Percentiles rank a stretch among this genome's conserved stretches.
phyloP scores from a whole-genome alignment of 2,329 filamentous ascomycete species.

The Penicillium paneum region DNA sequence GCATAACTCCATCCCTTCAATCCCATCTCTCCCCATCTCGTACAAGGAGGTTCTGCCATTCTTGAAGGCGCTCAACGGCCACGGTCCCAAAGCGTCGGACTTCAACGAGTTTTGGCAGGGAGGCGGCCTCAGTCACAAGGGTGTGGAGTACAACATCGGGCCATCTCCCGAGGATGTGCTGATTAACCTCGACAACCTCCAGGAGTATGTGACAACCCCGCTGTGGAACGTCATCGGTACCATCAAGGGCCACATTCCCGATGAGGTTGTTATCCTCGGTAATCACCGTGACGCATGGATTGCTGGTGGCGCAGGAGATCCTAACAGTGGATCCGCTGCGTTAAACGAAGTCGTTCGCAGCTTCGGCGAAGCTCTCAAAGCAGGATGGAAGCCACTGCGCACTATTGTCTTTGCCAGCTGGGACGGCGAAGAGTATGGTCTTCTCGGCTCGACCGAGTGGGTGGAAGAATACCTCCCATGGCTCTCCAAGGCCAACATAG shows the following conservation, averaged over 20 bases:
- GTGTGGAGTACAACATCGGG: conserved; percentile 79
- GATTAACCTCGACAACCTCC: conserved; percentile 72
- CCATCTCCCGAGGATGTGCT: conserved; percentile 70
- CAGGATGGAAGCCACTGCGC: conserved; percentile 78
- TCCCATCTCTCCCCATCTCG: conserved; percentile 88
- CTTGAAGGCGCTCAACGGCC: conserved; percentile 83
- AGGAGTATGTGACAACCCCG: conserved; percentile 76
- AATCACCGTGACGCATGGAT: conserved; percentile 92
- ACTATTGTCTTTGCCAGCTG: conserved; percentile 89
- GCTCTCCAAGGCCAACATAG: conserved; percentile 69
- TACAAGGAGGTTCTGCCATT: conserved; percentile 83
- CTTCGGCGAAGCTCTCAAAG: conserved; percentile 67
- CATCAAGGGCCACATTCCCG: conserved; percentile 79
- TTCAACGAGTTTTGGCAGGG: conserved; percentile 72
- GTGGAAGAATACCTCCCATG: conserved; percentile 85
- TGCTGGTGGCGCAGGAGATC: conserved; percentile 76
- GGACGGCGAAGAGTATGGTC: conserved; percentile 81
- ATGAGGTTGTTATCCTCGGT: conserved; percentile 86
- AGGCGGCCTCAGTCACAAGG: conserved; percentile 72
- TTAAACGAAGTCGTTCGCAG: conserved; percentile 75
- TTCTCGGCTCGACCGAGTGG: conserved; percentile 88
- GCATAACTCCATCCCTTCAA: conserved; percentile 69
- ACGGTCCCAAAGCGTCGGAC: conserved; percentile 73
- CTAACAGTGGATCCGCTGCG: conserved; percentile 76
- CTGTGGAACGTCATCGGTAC: conserved; percentile 90